Percentiles rank a stretch among this genome's conserved stretches.
Evolutionary conservation across 2,329 filamentous ascomycete genomes (phyloP).

Genomic region (Alternaria sp.): DNA sequence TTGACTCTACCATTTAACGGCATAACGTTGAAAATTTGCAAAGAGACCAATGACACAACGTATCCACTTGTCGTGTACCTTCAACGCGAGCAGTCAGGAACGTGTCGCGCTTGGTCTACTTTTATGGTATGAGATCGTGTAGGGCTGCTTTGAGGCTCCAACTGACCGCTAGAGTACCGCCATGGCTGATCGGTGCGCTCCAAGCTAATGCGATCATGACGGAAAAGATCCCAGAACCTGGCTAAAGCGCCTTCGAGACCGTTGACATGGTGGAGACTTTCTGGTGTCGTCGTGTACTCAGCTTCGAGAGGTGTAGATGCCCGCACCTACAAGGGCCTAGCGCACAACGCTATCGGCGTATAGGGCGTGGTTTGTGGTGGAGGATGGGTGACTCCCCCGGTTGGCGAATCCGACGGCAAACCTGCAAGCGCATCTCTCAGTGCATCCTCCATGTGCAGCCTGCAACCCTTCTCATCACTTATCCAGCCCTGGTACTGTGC

Average conservation of each 20-base stretch:
- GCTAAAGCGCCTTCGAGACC: conserved; percentile 12
- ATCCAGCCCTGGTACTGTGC: conserved; percentile 5
- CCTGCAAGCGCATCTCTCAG: conserved; percentile 18
- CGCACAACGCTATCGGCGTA: conserved; percentile 11
- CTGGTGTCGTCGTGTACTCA: not conserved
- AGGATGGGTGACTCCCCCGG: conserved; percentile 12
- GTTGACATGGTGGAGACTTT: not conserved
- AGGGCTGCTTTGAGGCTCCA: not conserved
- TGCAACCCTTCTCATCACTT: conserved; percentile 22
- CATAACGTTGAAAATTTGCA: conserved; percentile 37
- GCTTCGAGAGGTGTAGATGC: conserved; percentile 1
- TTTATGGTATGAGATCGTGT: not conserved
- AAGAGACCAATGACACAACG: conserved; percentile 27
- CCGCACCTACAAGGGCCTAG: conserved; percentile 11
- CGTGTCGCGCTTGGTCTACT: conserved; percentile 5
- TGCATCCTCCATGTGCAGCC: conserved; percentile 26
- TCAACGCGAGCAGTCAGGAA: conserved; percentile 13
- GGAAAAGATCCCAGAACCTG: not conserved
- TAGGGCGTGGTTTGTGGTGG: conserved; percentile 22
- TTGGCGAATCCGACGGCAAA: conserved; percentile 22
- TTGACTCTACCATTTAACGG: conserved; percentile 34
- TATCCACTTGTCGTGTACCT: conserved; percentile 35
- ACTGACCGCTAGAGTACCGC: conserved; percentile 7
- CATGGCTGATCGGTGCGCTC: not conserved
- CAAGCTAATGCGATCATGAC: not conserved